phyloP scores from a whole-genome alignment of 2,329 filamentous ascomycete genomes.

The Elsinoe ampelina region DNA sequence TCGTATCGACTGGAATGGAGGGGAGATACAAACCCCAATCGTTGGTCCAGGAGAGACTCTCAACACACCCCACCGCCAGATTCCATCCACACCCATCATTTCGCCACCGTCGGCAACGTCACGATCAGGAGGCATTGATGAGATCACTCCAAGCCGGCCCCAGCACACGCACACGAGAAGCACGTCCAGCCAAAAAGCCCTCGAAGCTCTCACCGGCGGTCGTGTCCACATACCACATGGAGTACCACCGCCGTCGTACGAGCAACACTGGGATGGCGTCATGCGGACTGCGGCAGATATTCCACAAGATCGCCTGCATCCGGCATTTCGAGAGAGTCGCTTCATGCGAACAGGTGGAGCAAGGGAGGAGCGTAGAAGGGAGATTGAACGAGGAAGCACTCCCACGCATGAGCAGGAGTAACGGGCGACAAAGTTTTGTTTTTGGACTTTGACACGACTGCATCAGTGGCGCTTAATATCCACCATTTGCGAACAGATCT shows the following conservation, averaged over 20 bases:
- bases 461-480: conserved; percentile 9
- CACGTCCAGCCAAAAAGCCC: not conserved
- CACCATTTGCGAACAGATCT: not conserved
- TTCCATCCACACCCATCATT: not conserved
- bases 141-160: not conserved
- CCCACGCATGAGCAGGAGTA: not conserved
- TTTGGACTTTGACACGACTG: not conserved
- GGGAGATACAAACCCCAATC: conserved; percentile 13
- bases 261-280: conserved; percentile 11
- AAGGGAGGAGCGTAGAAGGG: conserved; percentile 3
- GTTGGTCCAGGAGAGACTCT: not conserved
- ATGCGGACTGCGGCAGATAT: conserved; percentile 2
- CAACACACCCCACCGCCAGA: not conserved
- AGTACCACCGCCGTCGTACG: conserved; percentile 2
- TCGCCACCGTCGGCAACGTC: not conserved
- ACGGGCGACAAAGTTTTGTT: not conserved
- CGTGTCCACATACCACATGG: not conserved
- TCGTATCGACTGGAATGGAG: conserved; percentile 16
- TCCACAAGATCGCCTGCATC: conserved; percentile 3
- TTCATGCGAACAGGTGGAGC: conserved; percentile 8
- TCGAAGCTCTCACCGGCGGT: conserved; percentile 1
- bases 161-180: conserved; percentile 4
- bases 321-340: conserved; percentile 7
- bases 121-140: not conserved
- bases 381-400: conserved; percentile 1